These are phyloP conservation scores for Toxicodendron radicans DNA, from an alignment of 345 rosid species.

Conservation along the genomic window DNA sequence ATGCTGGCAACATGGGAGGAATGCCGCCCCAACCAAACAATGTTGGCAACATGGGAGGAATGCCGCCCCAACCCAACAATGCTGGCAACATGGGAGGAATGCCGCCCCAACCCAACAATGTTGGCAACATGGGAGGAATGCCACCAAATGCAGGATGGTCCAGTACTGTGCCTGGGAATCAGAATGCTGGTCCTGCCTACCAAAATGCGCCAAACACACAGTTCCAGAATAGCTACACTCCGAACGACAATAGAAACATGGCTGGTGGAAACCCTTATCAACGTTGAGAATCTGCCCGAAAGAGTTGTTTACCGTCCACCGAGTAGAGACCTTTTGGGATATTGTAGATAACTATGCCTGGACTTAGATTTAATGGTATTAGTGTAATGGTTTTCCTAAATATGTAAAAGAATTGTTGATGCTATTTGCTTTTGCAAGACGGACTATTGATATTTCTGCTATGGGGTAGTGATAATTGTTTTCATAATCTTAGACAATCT, in stretches of 20 bases:
- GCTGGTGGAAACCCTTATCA: conserved; percentile 24
- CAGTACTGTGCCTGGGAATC: conserved; percentile 16
- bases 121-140: too few relatives aligned
- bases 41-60: neutral
- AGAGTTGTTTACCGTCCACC: neutral
- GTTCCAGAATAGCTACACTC: conserved; percentile 30
- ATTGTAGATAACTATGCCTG: conserved; percentile 29
- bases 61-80: neutral
- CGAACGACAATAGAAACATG: conserved; percentile 22
- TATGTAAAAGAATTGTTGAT: neutral
- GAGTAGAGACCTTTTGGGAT: neutral
- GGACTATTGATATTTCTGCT: neutral
- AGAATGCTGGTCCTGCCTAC: conserved; percentile 19
- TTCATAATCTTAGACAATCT: too few relatives aligned
- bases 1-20: conserved; percentile 16
- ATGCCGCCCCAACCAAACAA: conserved; percentile 18
- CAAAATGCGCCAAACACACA: conserved; percentile 26
- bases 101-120: too few relatives aligned
- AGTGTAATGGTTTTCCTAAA: neutral
- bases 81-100: neutral
- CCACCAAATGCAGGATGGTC: conserved; percentile 32
- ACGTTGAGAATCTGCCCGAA: neutral
- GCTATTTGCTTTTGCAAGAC: neutral
- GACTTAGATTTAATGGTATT: neutral
- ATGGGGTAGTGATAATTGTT: too few relatives aligned